Conservation (phyloP, 805 yeast genomes). For the Candida sonorensis region DNA sequence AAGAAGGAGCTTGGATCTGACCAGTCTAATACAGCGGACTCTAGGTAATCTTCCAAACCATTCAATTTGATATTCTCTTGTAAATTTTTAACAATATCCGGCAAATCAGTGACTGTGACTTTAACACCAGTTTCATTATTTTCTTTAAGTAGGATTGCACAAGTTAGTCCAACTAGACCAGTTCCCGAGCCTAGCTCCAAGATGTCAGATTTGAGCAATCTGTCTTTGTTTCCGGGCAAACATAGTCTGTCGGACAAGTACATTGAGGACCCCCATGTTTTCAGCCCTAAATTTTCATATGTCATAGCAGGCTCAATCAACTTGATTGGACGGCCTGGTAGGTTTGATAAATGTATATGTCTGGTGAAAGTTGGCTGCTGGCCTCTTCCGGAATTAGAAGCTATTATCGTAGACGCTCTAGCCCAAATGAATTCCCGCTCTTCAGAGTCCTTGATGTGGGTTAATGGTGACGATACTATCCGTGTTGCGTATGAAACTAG, state of each 20-base stretch:
- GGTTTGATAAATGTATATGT: slow-evolving; percentile 40
- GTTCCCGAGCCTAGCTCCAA: slow-evolving; percentile 95
- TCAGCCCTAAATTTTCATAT: slow-evolving; percentile 79
- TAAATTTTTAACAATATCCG: slow-evolving; percentile 69
- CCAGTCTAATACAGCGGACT: slow-evolving; percentile 68
- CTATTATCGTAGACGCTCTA: slow-evolving; percentile 55
- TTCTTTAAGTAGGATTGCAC: slow-evolving; percentile 35
- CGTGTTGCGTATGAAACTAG: slow-evolving; percentile 43
- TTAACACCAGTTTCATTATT: slow-evolving; percentile 36
- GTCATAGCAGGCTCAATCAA: slow-evolving; percentile 83
- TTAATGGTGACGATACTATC: slow-evolving; percentile 40
- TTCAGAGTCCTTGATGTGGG: slow-evolving; percentile 35
- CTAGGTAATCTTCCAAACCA: slow-evolving; percentile 15
- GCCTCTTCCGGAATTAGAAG: slow-evolving; percentile 80
- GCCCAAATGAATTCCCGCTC: slow-evolving; percentile 38
- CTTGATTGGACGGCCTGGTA: slow-evolving; percentile 27
- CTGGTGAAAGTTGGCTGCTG: slow-evolving; percentile 71
- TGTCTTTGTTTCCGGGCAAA: slow-evolving; percentile 10
- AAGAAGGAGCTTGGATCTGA: slow-evolving; percentile 37
- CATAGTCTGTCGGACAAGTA: slow-evolving; percentile 54
- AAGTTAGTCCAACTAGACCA: slow-evolving; percentile 77
- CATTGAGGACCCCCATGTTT: slow-evolving; percentile 94
- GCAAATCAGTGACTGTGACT: no score
- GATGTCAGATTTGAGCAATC: slow-evolving; percentile 27
- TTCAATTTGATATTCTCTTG: slow-evolving; percentile 53